Evolutionary conservation across 768 basidiomycete species (phyloP), one percentile per base, ranked within the genome.

Genomic region (Tricholomella constricta): DNA sequence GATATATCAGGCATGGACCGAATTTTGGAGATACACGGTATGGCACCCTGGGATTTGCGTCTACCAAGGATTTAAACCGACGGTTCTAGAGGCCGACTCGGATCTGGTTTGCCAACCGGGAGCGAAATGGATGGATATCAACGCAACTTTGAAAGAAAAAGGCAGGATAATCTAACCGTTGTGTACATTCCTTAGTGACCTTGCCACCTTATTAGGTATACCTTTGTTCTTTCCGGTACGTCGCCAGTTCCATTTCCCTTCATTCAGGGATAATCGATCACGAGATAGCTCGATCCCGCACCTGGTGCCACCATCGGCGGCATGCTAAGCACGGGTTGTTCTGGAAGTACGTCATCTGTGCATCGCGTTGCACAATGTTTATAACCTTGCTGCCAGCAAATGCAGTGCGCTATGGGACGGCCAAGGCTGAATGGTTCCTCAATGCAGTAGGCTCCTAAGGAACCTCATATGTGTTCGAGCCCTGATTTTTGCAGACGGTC

Each of bases 371-470:
- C 14, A 17, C 36, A 22, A 10, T n/a, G 49, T 11, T 3, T 20
- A 11, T 8, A 44, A 17, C 22, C 37, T 15, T 19, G 2, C 52
- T 29, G 22, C 22, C 48, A 82, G 89, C 89, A 0, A 91, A 90
- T 58, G 88, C 89, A 1, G 90, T 91, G 1, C 74, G 91, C 20
- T 95, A 94, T 63, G 94, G 91, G 9, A 95, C 92, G 6, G 92
- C 91, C 0, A 91, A 88, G 64, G 89, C 77, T 0, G 92, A 94
- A 71, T 94, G 92, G 93, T 91, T 95, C 62, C 72, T 95, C 36
- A 94, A 94, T 59, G 81, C 81, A 20, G 91, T 91, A 62, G 45
- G 81, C 71, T 15, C 22, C 19, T 3, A 5, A 6, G 9, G 6
- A 22, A 41, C 2, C 4, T 3, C 19, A 3, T 14, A 2, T 19